Conservation (phyloP, 2,329 filamentous ascomycete species). For the Stachybotrys chartarum region DNA sequence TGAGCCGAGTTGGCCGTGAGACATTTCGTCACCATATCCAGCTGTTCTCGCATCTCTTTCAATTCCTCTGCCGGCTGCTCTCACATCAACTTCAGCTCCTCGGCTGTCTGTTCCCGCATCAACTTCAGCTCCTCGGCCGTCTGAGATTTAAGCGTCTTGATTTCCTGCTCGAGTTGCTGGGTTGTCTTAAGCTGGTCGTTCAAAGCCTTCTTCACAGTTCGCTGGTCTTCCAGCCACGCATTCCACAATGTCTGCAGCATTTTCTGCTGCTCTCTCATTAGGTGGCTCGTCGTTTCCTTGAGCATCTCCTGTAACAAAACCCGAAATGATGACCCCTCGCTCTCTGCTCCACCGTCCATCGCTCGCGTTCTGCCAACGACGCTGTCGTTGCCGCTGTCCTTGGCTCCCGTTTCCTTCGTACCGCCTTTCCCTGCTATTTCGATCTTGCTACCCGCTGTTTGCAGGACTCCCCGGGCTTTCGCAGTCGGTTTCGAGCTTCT, state of each 20-base stretch:
- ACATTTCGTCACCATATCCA: neutral
- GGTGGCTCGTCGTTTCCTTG: slow-evolving; percentile 3
- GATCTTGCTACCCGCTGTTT: neutral
- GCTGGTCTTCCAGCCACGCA: slow-evolving; percentile 1
- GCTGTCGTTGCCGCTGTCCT: neutral
- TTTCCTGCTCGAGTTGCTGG: slow-evolving; percentile 4
- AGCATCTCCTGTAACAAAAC: neutral
- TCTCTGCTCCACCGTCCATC: neutral
- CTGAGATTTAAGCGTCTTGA: neutral
- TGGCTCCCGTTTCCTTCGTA: neutral
- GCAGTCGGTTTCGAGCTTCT: neutral
- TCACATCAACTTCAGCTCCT: slow-evolving; percentile 1
- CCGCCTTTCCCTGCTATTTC: neutral
- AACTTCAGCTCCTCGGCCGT: slow-evolving; percentile 2
- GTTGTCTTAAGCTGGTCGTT: slow-evolving; percentile 2
- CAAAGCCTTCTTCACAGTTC: neutral
- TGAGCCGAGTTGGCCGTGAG: neutral
- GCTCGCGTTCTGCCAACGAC: neutral
- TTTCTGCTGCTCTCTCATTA: slow-evolving; percentile 3
- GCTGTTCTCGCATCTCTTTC: slow-evolving; percentile 3
- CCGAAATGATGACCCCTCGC: slow-evolving; percentile 1
- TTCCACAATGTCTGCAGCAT: slow-evolving; percentile 4
- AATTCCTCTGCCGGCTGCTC: slow-evolving; percentile 1
- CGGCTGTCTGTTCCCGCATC: slow-evolving; percentile 1
- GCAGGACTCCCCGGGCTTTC: neutral